A percentile compares a stretch with the other conserved stretches of the same genome.
phyloP scores from a whole-genome alignment of 148 eudicot genomes.

The Bassia scoparia region DNA sequence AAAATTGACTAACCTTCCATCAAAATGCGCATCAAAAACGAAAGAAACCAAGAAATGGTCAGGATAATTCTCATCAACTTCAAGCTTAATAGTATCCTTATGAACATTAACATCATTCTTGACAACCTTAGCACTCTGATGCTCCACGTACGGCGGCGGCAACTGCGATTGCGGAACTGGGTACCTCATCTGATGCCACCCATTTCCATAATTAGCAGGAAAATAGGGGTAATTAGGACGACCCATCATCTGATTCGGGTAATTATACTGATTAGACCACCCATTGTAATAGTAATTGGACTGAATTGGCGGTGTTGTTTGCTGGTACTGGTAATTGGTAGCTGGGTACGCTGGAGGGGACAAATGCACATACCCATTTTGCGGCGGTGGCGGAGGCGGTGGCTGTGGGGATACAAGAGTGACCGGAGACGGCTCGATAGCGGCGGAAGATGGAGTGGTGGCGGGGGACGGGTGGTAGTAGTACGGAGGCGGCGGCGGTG shows the following conservation, averaged over 20 bases:
- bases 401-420: conserved; percentile 13
- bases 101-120: conserved; percentile 83
- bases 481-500: conserved; percentile 20
- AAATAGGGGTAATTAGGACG: conserved; percentile 24
- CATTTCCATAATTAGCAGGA: conserved; percentile 26
- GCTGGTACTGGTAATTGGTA: conserved; percentile 6
- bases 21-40: conserved; percentile 62
- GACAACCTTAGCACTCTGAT: conserved; percentile 68
- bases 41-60: conserved; percentile 66
- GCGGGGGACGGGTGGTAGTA: conserved; percentile 15
- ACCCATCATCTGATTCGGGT: conserved; percentile 27
- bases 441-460: conserved; percentile 5
- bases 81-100: conserved; percentile 59
- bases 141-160: conserved; percentile 57
- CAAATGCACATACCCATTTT: not conserved
- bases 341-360: conserved; percentile 14
- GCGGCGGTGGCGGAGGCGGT: conserved; percentile 11
- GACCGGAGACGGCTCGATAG: not conserved
- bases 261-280: conserved; percentile 25
- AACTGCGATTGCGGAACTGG: conserved; percentile 10
- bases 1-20: conserved; percentile 57
- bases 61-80: conserved; percentile 40
- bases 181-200: conserved; percentile 41
- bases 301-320: conserved; percentile 21
- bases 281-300: conserved; percentile 21